These are phyloP conservation scores for Fusarium xyrophilum DNA, from an alignment of 2,329 filamentous ascomycete species.

Conservation along the genomic window DNA sequence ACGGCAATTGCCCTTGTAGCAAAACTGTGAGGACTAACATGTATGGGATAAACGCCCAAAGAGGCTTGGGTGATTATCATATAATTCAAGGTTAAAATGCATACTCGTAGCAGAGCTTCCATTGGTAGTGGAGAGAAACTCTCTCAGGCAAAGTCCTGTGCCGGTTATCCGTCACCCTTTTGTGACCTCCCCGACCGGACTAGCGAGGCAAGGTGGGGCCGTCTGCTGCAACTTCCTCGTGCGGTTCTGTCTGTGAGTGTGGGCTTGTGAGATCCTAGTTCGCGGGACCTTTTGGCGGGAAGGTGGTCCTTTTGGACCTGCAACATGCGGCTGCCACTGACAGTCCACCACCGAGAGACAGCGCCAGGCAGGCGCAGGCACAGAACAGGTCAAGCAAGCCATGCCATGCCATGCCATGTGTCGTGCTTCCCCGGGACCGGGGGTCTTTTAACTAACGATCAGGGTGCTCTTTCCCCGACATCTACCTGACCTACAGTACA, in stretches of 20 bases:
- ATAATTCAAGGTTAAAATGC: slow-evolving; percentile 15
- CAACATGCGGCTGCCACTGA: slow-evolving; percentile 22
- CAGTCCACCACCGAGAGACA: not conserved
- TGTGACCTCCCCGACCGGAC: slow-evolving; percentile 37
- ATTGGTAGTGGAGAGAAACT: slow-evolving; percentile 12
- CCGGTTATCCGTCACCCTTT: slow-evolving; percentile 2
- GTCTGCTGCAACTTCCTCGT: slow-evolving; percentile 34
- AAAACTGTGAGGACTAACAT: not conserved
- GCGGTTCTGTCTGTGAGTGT: slow-evolving; percentile 33
- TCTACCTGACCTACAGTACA: not conserved
- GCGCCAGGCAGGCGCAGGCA: slow-evolving; percentile 2
- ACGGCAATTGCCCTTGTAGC: slow-evolving; percentile 6
- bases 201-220: slow-evolving; percentile 33
- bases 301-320: slow-evolving; percentile 38
- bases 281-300: slow-evolving; percentile 43
- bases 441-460: slow-evolving; percentile 14
- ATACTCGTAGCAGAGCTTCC: not conserved
- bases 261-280: slow-evolving; percentile 32
- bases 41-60: not conserved
- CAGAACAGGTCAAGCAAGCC: slow-evolving; percentile 29
- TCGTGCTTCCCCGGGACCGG: slow-evolving; percentile 20
- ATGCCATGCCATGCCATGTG: slow-evolving; percentile 36
- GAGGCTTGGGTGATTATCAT: not conserved
- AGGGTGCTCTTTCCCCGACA: slow-evolving; percentile 25
- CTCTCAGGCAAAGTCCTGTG: not conserved